Evolutionary conservation across 805 yeast species (phyloP), one percentile per base, ranked within the genome.

Genomic region (Gaillardinia entomophila): DNA sequence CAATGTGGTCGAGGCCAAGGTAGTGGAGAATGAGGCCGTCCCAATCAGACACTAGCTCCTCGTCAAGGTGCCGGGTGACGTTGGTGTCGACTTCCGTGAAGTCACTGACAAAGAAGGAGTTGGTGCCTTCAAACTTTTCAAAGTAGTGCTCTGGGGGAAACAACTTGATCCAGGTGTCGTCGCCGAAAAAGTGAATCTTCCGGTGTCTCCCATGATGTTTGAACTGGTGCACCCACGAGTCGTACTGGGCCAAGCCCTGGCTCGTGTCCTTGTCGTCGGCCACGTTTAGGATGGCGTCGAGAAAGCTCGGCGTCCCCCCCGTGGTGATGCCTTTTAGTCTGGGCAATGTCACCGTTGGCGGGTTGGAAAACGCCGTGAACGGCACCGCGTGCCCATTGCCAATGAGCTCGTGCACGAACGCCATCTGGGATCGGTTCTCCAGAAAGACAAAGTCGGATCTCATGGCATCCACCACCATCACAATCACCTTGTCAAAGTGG

Each of bases 261-360:
- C 88, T 73, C 1, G 75, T 62, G 24, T 79, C 79, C 40, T 87
- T 95, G 28, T 82, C 92, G 44, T 92, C 97, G 2, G 96, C 95
- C 18, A 92, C 84, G 48, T 92, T 92, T 31, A 92, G 66, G 16
- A 92, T 86, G 0, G 97, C 97, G 59, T 92, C 98, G 30, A 92
- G 66, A 47, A 92, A 92, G 49, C 78, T 88, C 0, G 98, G 97
- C 0, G 96, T 81, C 0, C 96, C 83, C 0, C 98, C 98, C 0
- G 97, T 87, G 0, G 97, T 85, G 16, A 89, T 74, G 6, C 96
- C 96, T 57, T 92, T 92, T 32, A 92, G 65, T 37, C 98, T 71
- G 0, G 98, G 98, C 24, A 92, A 63, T 0, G 98, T 92, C 7
- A 92, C 98, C 0, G 98, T 92, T 3, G 98, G 98, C 1, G 98